phyloP scores from a whole-genome alignment of 2,329 filamentous ascomycete genomes.

The Xenosphaeropsis pyriputrescens region DNA sequence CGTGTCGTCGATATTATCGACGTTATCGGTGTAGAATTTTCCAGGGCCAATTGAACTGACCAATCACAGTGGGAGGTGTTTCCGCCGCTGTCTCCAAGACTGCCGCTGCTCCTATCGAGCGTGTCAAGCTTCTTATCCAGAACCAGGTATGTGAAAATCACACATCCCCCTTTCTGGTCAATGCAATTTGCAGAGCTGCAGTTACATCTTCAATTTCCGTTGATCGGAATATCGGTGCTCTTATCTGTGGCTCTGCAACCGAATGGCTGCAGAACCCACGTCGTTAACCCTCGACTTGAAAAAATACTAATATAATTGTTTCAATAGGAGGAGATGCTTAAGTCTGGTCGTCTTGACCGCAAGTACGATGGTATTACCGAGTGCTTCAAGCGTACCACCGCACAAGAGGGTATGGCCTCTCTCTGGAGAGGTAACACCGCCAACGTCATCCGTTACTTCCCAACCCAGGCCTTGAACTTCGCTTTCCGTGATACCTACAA shows the following conservation, averaged over 20 bases:
- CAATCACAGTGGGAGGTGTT: conserved; percentile 86
- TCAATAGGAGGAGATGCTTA: conserved; percentile 96
- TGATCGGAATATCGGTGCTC: too few species aligned
- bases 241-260: too few species aligned
- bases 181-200: not conserved
- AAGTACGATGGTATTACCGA: conserved; percentile 90
- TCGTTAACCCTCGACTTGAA: too few species aligned
- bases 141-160: conserved; percentile 69
- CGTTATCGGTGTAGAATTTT: conserved; percentile 4
- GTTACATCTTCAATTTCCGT: too few species aligned
- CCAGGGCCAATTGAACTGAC: too few species aligned
- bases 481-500: conserved; percentile 99
- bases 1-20: too few species aligned
- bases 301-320: conserved; percentile 6
- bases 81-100: conserved; percentile 99
- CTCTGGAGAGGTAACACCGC: conserved; percentile 99
- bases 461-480: conserved; percentile 99
- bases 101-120: conserved; percentile 98
- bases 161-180: conserved; percentile 2
- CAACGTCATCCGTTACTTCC: conserved; percentile 99
- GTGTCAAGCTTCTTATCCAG: conserved; percentile 99
- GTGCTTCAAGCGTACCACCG: conserved; percentile 87
- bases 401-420: conserved; percentile 83
- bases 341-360: conserved; percentile 93
- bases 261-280: too few species aligned